Evolutionary conservation across 805 yeast species (phyloP), one percentile per base, ranked within the genome.

Genomic region (Brettanomyces bruxellensis): DNA sequence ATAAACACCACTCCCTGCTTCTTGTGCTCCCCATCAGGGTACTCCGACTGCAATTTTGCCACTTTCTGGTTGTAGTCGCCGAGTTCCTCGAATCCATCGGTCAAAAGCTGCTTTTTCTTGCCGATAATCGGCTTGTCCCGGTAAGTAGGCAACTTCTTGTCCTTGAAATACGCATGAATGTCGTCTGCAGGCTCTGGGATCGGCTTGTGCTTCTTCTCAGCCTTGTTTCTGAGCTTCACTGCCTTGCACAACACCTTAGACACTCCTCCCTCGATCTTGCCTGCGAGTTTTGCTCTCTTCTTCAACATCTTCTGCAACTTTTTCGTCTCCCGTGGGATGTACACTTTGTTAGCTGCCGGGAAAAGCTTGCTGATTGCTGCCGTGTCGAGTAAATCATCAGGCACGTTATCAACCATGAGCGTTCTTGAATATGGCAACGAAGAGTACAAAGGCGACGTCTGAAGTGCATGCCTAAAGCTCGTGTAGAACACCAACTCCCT

Each of bases 61-160:
- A 93, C 83, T 44, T 85, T 77, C 11, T 66, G 69, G 64, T 86
- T 87, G 57, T 83, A 71, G 53, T 83, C 85, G 23, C 81, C 83
- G 44, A 90, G 65, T 55, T 74, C 74, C 52, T 80, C 79, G 45
- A 78, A 72, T 50, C 84, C 80, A 59, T 88, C 84, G 45, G 82
- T 76, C 58, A 91, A 76, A 34, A 96, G 84, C 56, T 83, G 83
- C 47, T 90, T 96, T 67, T 90, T 90, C 66, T 85, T 66, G 49
- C 96, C 95, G 55, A 83, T 72, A 48, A 85, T 65, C 47, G 79
- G 79, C 57, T 76, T 78, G 56, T 88, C 73, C 52, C 78, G 78
- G 65, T 87, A 91, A 34, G 86, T 82, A 42, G 97, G 97, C 55
- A 91, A 76, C 70, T 88, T 89, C 65, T 84, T 83, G 43, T 67